Evolutionary conservation across 768 basidiomycete species (phyloP), one percentile per base, ranked within the genome.

Genomic region (Melanogaster broomeanus): DNA sequence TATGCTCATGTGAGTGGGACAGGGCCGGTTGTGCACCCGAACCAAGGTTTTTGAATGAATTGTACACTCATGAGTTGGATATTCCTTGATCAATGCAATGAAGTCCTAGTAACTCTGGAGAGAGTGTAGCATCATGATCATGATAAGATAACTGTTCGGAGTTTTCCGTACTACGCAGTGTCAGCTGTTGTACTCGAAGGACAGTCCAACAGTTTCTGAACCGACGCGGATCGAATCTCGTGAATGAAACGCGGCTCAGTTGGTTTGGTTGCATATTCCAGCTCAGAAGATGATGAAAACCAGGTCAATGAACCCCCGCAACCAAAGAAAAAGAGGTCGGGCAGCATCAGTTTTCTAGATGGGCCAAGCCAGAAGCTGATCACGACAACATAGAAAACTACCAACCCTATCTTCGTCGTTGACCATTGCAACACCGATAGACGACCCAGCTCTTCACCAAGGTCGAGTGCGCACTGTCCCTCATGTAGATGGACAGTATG

Each of bases 401-500:
- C 89, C 89, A 1, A 49, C 75, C 16, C 73, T 90, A 22, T 73
- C 85, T 1, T 58, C 77, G 16, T 74, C 76, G 31, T 64, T 91
- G 42, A 61, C 70, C 2, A 61, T 74, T 4, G 62, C 77, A 39
- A 66, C 59, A 1, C 90, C 87, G 0, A 64, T 80, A 6, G 90
- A 94, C 64, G 73, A 91, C 60, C 93, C 93, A 3, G 71, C 84
- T 3, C 71, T 82, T 15, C 94, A 97, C 65, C 93, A 95, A 73
- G 95, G 95, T 13, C 82, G 94, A 27, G 75, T 74, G 42, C 82
- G 95, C 27, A 75, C 83, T 0, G 76, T 74, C 1, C 91, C 92
- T 2, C 90, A 92, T 63, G 83, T 93, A 4, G 88, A 92, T 12
- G 95, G 95, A 0, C 93, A 95, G 62, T 95, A 82, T 64, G 84